Evolutionary conservation across 257 asterid species (phyloP).

Genomic region (Capsicum baccatum): DNA sequence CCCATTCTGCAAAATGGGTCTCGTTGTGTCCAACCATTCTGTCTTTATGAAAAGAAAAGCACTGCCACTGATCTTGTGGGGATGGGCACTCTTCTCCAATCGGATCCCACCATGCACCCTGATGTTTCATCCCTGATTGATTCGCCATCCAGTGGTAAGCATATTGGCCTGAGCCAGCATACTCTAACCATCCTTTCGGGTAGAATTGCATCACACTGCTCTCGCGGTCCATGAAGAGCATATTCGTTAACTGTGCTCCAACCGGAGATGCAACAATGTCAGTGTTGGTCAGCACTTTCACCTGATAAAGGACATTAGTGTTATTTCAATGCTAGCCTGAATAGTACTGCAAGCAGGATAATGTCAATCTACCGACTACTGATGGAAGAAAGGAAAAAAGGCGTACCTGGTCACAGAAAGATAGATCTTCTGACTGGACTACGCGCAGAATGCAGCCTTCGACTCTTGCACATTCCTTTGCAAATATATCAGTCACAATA

Average conservation of each 20-base stretch:
- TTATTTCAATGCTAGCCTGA: neutral
- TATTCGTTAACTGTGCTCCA: conserved; percentile 50
- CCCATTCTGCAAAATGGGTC: conserved; percentile 47
- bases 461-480: conserved; percentile 34
- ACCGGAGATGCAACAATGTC: conserved; percentile 50
- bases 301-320: conserved; percentile 29
- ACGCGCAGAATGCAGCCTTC: conserved; percentile 44
- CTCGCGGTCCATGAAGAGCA: conserved; percentile 44
- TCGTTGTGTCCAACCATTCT: conserved; percentile 47
- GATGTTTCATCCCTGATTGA: conserved; percentile 47
- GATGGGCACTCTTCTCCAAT: conserved; percentile 38
- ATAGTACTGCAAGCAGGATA: neutral
- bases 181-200: conserved; percentile 51
- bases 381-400: neutral
- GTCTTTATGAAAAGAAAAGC: conserved; percentile 43
- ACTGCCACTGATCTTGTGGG: conserved; percentile 34
- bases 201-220: conserved; percentile 51
- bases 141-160: conserved; percentile 51
- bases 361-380: neutral
- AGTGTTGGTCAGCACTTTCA: conserved; percentile 38
- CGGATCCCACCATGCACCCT: conserved; percentile 50
- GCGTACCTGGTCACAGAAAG: conserved; percentile 51
- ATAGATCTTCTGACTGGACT: conserved; percentile 45
- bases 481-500: conserved; percentile 39
- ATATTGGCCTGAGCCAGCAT: conserved; percentile 45